These are phyloP conservation scores for Vaccinium macrocarpon DNA, from an alignment of 148 eudicot species.

Conservation along the genomic window DNA sequence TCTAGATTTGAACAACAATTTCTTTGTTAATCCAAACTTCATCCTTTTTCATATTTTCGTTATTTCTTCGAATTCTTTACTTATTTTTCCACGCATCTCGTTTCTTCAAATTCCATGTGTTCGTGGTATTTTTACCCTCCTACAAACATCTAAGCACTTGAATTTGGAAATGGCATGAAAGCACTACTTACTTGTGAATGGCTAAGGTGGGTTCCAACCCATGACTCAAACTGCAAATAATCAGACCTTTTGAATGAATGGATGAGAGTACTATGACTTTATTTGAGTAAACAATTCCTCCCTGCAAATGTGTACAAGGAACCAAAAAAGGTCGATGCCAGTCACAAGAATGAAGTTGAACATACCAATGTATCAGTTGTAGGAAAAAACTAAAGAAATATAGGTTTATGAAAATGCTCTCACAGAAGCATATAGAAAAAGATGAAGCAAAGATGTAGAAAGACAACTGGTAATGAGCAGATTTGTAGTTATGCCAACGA, in stretches of 20 bases:
- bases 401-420: neutral
- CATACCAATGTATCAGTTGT: neutral
- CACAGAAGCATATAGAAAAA: neutral
- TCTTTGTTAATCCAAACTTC: no score
- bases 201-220: conserved; percentile 58
- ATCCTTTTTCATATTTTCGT: no score
- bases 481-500: neutral
- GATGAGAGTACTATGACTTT: conserved; percentile 52
- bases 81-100: no score
- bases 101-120: no score
- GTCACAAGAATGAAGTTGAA: conserved; percentile 10
- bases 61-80: no score
- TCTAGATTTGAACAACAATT: no score
- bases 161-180: neutral
- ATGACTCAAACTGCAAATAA: conserved; percentile 34
- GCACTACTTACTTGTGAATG: conserved; percentile 46
- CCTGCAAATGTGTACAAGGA: conserved; percentile 36
- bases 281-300: conserved; percentile 70
- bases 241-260: conserved; percentile 35
- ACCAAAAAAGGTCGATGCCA: neutral
- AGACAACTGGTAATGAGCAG: neutral
- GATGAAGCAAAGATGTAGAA: conserved; percentile 1
- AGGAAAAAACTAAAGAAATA: neutral
- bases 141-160: neutral
- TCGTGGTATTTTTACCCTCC: no score